Conservation (phyloP, 1,139 yeast genomes). For the Kodamaea suecica region DNA sequence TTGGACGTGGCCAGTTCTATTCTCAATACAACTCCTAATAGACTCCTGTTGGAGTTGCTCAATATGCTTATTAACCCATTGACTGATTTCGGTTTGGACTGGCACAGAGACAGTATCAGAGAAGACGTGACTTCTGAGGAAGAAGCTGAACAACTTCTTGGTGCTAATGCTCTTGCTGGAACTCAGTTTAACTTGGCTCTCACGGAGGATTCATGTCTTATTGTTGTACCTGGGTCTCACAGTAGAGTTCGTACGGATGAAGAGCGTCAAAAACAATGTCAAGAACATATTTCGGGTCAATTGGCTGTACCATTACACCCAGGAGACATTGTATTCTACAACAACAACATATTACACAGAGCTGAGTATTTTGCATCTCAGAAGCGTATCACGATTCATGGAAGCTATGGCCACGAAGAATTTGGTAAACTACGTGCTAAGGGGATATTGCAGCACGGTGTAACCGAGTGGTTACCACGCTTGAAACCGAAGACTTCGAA, state of each 20-base stretch:
- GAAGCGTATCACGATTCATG: conserved; percentile 50
- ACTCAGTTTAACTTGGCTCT: conserved; percentile 55
- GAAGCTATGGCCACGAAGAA: conserved; percentile 49
- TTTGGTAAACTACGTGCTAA: conserved; percentile 47
- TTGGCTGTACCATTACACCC: conserved; percentile 45
- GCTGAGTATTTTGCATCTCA: conserved; percentile 43
- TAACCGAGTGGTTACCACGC: conserved; percentile 47
- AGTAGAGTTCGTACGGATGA: conserved; percentile 45
- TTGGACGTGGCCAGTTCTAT: conserved; percentile 44
- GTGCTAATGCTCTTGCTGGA: conserved; percentile 46
- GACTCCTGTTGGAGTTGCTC: conserved; percentile 50
- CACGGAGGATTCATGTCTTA: conserved; percentile 47
- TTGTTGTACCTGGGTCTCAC: conserved; percentile 53
- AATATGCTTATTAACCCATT: conserved; percentile 57
- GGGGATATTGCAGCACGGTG: conserved; percentile 56
- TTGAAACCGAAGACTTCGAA: conserved; percentile 38
- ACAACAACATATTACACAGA: conserved; percentile 52
- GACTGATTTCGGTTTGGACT: conserved; percentile 53
- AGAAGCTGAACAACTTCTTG: conserved; percentile 39
- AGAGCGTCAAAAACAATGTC: conserved; percentile 45
- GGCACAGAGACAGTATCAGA: conserved; percentile 56
- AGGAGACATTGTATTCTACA: conserved; percentile 55
- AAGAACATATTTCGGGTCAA: conserved; percentile 41
- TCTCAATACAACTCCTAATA: conserved; percentile 36
- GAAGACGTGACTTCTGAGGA: conserved; percentile 49